A percentile compares a stretch with the other conserved stretches of the same genome.
Conservation (phyloP, 495 filamentous ascomycete genomes). For the Pyronema omphalodes region DNA sequence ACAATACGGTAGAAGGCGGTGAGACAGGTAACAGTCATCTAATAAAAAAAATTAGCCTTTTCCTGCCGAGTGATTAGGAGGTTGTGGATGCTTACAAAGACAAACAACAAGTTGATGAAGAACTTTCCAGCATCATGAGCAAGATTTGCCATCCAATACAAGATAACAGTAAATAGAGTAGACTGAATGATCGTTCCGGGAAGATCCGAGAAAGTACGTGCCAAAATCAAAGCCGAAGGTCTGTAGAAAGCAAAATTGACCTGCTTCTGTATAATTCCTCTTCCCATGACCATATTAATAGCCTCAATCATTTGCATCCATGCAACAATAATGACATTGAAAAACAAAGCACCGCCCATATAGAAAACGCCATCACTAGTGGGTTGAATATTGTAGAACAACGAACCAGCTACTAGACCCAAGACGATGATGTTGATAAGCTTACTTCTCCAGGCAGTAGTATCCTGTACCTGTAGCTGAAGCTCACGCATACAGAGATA, state of each 20-base stretch:
- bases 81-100: conserved; percentile 25
- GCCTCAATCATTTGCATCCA: conserved; percentile 25
- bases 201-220: conserved; percentile 48
- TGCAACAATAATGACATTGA: conserved; percentile 33
- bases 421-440: conserved; percentile 60
- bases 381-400: conserved; percentile 51
- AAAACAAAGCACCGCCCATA: conserved; percentile 42
- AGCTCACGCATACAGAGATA: conserved; percentile 56
- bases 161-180: conserved; percentile 41
- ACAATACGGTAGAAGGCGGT: conserved; percentile 36
- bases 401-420: conserved; percentile 52
- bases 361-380: conserved; percentile 36
- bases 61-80: background rate
- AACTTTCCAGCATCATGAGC: conserved; percentile 31
- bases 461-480: conserved; percentile 58
- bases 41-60: conserved; percentile 8
- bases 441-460: conserved; percentile 53
- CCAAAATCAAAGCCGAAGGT: conserved; percentile 51
- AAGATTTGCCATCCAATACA: conserved; percentile 47
- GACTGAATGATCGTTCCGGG: conserved; percentile 48
- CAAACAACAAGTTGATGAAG: conserved; percentile 33
- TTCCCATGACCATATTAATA: conserved; percentile 26
- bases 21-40: conserved; percentile 27
- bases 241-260: conserved; percentile 54
- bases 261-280: conserved; percentile 52